phyloP scores from a whole-genome alignment of 2,329 filamentous ascomycete genomes.

The Coniosporium tulheliwenetii region DNA sequence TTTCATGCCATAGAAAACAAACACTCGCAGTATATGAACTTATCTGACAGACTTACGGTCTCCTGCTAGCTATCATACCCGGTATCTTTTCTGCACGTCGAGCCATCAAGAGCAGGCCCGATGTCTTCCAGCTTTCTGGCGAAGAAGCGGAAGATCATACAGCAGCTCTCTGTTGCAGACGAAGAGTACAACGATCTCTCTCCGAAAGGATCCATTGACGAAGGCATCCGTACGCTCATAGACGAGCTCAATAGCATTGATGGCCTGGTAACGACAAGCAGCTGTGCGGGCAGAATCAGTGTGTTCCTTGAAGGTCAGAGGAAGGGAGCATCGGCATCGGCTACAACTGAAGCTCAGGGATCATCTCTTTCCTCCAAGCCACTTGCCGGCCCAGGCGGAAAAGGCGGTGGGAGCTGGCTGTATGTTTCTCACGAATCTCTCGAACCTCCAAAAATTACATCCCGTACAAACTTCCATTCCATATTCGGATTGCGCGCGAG shows the following conservation, averaged over 20 bases:
- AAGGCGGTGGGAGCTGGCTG: slow-evolving; percentile 74
- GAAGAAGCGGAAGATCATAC: slow-evolving; percentile 60
- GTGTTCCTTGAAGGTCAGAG: slow-evolving; percentile 74
- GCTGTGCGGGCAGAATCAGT: slow-evolving; percentile 74
- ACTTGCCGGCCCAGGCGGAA: slow-evolving; percentile 57
- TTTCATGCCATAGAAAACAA: no score
- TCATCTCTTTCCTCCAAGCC: slow-evolving; percentile 2
- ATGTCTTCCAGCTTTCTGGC: slow-evolving; percentile 13
- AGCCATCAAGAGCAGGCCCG: no score
- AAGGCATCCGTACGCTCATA: slow-evolving; percentile 61
- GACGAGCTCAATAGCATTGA: slow-evolving; percentile 57
- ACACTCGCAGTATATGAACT: no score
- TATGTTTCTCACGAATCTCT: slow-evolving; percentile 76
- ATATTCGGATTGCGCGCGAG: slow-evolving; percentile 25
- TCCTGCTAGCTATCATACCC: no score
- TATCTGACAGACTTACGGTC: no score
- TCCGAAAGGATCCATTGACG: slow-evolving; percentile 78
- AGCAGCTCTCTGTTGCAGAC: slow-evolving; percentile 51
- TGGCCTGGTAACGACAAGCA: slow-evolving; percentile 81
- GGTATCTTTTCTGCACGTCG: no score
- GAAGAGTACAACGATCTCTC: slow-evolving; percentile 67
- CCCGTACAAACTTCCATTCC: slow-evolving; percentile 7
- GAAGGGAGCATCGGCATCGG: slow-evolving; percentile 9
- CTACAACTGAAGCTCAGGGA: no score
- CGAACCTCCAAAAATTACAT: slow-evolving; percentile 1